Evolutionary conservation across 345 rosid species (phyloP).

Genomic region (Aegle marmelos): DNA sequence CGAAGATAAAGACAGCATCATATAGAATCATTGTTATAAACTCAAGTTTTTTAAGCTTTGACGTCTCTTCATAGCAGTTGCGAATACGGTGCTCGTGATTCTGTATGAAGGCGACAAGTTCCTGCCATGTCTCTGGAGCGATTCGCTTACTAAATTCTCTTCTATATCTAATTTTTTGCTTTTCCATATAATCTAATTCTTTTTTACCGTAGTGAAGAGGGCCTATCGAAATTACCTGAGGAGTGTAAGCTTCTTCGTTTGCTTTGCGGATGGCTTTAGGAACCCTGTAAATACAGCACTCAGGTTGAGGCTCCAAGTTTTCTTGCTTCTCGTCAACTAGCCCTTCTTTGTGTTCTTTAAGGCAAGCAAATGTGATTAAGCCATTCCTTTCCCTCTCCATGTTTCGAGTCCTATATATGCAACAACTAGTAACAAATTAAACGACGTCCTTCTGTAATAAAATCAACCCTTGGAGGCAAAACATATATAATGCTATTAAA

Average conservation of each 20-base stretch:
- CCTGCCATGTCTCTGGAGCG: background rate
- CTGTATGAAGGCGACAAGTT: background rate
- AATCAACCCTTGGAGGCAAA: too few species aligned
- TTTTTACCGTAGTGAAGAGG: background rate
- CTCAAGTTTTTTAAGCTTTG: fast-evolving
- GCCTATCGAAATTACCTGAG: background rate
- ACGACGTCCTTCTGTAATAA: too few species aligned
- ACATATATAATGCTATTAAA: too few species aligned
- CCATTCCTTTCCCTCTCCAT: too few species aligned
- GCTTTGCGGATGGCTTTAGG: too few species aligned
- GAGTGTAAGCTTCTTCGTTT: background rate
- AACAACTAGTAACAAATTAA: too few species aligned
- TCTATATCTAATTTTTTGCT: background rate
- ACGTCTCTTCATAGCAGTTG: background rate
- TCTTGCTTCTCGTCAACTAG: too few species aligned
- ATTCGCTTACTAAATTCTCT: background rate
- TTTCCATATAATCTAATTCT: background rate
- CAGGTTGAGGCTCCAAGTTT: too few species aligned
- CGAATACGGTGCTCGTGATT: background rate
- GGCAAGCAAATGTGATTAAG: too few species aligned
- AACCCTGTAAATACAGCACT: too few species aligned
- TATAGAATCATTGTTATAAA: background rate
- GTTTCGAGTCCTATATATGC: too few species aligned
- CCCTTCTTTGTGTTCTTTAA: too few species aligned
- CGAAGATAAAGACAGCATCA: background rate